Percentiles rank a stretch among this genome's conserved stretches.
These are phyloP conservation scores for Aspergillus viridinutans DNA, from an alignment of 2,329 filamentous ascomycete species.

Conservation along the genomic window DNA sequence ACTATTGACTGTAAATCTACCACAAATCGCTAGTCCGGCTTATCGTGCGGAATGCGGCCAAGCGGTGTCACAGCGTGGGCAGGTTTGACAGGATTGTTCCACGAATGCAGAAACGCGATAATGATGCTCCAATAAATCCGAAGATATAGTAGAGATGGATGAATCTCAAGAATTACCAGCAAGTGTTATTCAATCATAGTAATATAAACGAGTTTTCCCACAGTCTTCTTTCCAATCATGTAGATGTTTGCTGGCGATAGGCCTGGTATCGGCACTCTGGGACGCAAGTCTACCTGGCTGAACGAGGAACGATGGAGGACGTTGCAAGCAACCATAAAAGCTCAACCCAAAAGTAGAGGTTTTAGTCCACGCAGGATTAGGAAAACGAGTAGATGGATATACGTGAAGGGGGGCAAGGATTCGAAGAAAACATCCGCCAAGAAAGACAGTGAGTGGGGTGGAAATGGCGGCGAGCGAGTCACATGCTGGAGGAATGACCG, in stretches of 20 bases:
- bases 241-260: neutral
- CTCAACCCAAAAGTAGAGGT: neutral
- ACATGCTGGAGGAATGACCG: neutral
- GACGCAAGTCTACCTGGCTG: neutral
- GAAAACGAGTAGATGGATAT: neutral
- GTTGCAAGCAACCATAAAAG: neutral
- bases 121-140: neutral
- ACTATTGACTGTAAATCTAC: neutral
- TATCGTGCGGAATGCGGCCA: neutral
- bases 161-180: constrained; percentile 12
- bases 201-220: constrained; percentile 5
- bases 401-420: neutral
- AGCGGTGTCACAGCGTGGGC: neutral
- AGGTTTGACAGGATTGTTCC: neutral
- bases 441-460: neutral
- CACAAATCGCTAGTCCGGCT: neutral
- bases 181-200: constrained; percentile 39
- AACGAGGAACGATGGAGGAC: neutral
- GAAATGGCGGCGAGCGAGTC: neutral
- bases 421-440: neutral
- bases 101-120: neutral
- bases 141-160: constrained; percentile 1
- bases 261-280: neutral
- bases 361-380: neutral
- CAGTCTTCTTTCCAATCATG: neutral